Evolutionary conservation across 1,284 basidiomycete genomes (phyloP).

Genomic region (Malassezia japonica): DNA sequence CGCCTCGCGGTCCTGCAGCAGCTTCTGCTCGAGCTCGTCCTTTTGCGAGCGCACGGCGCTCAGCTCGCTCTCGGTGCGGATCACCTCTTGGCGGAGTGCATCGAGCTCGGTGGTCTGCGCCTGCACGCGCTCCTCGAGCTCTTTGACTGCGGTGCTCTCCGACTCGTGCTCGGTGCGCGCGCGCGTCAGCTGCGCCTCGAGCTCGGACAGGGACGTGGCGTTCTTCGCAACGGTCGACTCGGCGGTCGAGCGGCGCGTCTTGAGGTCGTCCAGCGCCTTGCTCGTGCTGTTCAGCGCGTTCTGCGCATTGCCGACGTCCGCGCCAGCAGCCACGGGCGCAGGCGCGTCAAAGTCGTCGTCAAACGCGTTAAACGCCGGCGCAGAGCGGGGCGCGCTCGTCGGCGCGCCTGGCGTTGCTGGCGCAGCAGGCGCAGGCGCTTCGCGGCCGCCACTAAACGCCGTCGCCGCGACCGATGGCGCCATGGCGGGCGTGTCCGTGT

Average conservation of each 20-base stretch:
- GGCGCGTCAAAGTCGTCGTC: constrained; percentile 12
- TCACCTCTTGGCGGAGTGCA: constrained; percentile 67
- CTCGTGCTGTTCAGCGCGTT: constrained; percentile 31
- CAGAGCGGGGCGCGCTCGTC: not conserved
- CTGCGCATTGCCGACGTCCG: not conserved
- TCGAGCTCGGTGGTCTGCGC: constrained; percentile 70
- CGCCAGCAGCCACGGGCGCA: not conserved
- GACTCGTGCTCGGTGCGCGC: constrained; percentile 66
- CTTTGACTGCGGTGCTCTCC: constrained; percentile 65
- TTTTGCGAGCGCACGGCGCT: constrained; percentile 82
- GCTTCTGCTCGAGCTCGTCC: constrained; percentile 74
- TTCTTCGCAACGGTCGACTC: constrained; percentile 24
- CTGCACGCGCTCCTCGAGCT: constrained; percentile 63
- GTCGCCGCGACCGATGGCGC: constrained; percentile 22
- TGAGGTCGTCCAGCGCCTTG: constrained; percentile 29
- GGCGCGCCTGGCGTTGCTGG: not conserved
- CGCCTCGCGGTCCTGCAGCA: constrained; percentile 90
- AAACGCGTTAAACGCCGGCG: constrained; percentile 6
- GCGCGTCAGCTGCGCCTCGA: constrained; percentile 39
- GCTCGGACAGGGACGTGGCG: constrained; percentile 29
- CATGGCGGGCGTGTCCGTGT: constrained; percentile 55
- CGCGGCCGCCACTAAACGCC: constrained; percentile 46
- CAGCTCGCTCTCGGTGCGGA: constrained; percentile 81
- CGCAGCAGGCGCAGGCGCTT: constrained; percentile 5
- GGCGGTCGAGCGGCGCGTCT: constrained; percentile 24